Percentiles rank a stretch among this genome's conserved stretches.
Conservation (phyloP, 2,329 filamentous ascomycete species). For the Cordyceps farinosa region DNA sequence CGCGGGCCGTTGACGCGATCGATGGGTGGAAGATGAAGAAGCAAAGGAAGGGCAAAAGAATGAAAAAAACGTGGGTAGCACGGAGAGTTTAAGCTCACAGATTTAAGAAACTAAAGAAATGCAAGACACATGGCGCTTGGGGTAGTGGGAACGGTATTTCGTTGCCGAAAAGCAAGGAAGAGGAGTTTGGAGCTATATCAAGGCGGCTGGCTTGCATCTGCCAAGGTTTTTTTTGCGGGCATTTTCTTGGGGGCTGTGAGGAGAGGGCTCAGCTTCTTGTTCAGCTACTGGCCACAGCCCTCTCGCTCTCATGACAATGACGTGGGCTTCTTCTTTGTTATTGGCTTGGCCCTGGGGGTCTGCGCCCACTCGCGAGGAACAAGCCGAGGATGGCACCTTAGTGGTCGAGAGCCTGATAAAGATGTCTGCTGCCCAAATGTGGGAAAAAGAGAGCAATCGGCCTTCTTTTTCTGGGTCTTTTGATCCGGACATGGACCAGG, state of each 20-base stretch:
- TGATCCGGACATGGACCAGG: neutral
- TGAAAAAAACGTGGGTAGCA: neutral
- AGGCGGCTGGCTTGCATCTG: neutral
- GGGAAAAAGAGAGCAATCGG: neutral
- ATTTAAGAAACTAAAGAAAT: neutral
- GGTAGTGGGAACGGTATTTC: neutral
- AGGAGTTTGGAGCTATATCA: neutral
- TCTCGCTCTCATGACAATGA: neutral
- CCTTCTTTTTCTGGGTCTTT: too few species aligned
- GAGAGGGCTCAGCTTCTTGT: too few species aligned
- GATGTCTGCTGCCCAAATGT: neutral
- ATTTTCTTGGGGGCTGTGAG: neutral
- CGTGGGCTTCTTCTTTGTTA: neutral
- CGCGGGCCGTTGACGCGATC: neutral
- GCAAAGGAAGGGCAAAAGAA: neutral
- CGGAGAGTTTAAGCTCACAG: neutral
- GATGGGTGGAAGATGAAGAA: neutral
- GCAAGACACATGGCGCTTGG: neutral
- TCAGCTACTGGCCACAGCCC: too few species aligned
- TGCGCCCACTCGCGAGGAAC: neutral
- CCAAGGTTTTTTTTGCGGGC: slow-evolving; percentile 11
- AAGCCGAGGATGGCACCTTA: neutral
- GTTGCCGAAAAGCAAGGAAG: slow-evolving; percentile 4
- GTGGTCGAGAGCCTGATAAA: neutral
- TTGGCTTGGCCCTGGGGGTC: neutral